Evolutionary conservation across 768 basidiomycete species (phyloP).

Genomic region (Russula sp.): DNA sequence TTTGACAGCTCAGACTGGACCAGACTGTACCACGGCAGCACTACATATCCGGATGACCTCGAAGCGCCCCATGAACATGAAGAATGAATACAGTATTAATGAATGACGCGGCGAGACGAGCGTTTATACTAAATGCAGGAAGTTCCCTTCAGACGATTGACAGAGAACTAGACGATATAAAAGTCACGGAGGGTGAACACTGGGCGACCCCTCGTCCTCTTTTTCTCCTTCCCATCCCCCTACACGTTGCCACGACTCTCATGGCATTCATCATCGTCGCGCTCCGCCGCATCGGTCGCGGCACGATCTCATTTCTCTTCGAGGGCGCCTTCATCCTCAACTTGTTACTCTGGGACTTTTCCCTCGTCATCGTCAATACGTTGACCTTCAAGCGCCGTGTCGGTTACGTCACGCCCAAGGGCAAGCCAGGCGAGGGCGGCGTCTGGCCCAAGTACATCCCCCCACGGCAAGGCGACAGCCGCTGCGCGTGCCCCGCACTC

Average conservation of each 20-base stretch:
- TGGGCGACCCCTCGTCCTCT: not conserved
- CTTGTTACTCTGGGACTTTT: slow-evolving; percentile 45
- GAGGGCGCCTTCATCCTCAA: slow-evolving; percentile 5
- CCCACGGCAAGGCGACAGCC: slow-evolving; percentile 55
- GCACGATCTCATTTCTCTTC: not conserved
- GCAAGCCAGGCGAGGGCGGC: slow-evolving; percentile 50
- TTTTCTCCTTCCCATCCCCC: not conserved
- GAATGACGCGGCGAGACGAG: too few relatives aligned
- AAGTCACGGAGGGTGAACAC: too few relatives aligned
- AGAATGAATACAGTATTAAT: too few relatives aligned
- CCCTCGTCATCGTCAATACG: slow-evolving; percentile 45
- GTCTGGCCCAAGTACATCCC: slow-evolving; percentile 62
- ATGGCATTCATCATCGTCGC: slow-evolving; percentile 14
- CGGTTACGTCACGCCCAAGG: slow-evolving; percentile 50
- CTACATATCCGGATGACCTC: too few relatives aligned
- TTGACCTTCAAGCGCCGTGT: slow-evolving; percentile 41
- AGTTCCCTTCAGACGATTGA: slow-evolving; percentile 3
- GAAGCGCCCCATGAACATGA: too few relatives aligned
- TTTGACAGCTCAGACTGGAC: too few relatives aligned
- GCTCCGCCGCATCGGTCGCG: slow-evolving; percentile 17
- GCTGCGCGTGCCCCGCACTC: slow-evolving; percentile 65
- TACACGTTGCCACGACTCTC: not conserved
- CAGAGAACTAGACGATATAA: not conserved
- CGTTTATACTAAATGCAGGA: not conserved
- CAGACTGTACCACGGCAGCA: too few relatives aligned